phyloP scores from a whole-genome alignment of 2,329 filamentous ascomycete species.

The Seiridium cupressi region DNA sequence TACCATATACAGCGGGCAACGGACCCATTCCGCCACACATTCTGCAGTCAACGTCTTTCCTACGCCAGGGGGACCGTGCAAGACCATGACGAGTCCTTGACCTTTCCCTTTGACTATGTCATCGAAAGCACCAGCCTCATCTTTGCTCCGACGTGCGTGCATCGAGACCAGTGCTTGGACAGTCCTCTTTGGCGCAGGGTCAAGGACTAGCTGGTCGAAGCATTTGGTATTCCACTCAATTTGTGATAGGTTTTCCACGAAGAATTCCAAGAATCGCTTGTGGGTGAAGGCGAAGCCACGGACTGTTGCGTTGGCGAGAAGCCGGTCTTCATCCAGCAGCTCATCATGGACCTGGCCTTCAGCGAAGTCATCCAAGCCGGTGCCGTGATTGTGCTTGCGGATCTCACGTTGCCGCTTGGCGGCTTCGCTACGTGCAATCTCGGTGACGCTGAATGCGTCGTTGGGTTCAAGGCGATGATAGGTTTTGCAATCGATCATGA shows the following conservation, averaged over 20 bases:
- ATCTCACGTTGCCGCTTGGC: constrained; percentile 15
- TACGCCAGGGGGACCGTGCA: constrained; percentile 44
- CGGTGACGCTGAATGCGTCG: constrained; percentile 18
- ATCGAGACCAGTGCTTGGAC: constrained; percentile 17
- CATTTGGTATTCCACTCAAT: constrained; percentile 18
- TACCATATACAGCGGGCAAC: constrained; percentile 29
- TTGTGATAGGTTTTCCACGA: constrained; percentile 5
- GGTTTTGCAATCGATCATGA: constrained; percentile 34
- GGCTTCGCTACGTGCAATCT: constrained; percentile 13
- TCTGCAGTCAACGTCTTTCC: constrained; percentile 37
- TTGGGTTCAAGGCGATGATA: constrained; percentile 28
- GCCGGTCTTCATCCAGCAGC: constrained; percentile 24
- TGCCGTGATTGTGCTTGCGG: constrained; percentile 7
- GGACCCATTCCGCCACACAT: constrained; percentile 30
- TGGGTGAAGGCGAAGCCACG: constrained; percentile 28
- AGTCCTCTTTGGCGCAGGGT: constrained; percentile 15
- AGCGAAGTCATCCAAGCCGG: constrained; percentile 19
- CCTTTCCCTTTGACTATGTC: constrained; percentile 16
- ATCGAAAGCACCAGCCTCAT: constrained; percentile 14
- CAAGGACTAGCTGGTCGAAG: constrained; percentile 19
- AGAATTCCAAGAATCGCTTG: constrained; percentile 29
- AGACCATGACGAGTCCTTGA: constrained; percentile 42
- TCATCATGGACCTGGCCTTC: constrained; percentile 14
- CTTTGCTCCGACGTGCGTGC: constrained; percentile 12
- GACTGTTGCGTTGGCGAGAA: constrained; percentile 23